These are phyloP conservation scores for Lepiota brunneoincarnata DNA, from an alignment of 768 basidiomycete species.

Conservation along the genomic window DNA sequence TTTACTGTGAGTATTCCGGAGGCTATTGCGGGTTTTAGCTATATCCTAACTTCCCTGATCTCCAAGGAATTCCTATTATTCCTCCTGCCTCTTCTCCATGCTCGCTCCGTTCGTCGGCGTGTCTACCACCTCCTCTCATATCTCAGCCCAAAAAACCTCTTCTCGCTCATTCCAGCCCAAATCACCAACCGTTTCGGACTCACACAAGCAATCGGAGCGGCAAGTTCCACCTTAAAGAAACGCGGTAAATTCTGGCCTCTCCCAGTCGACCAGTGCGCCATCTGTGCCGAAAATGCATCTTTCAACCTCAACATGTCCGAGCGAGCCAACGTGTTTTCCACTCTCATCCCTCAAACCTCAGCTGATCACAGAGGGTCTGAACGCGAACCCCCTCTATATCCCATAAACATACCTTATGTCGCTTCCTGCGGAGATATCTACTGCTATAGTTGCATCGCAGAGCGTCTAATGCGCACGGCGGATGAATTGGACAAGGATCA, in stretches of 20 bases:
- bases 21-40: not conserved
- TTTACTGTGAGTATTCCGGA: slow-evolving; percentile 73
- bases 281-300: slow-evolving; percentile 79
- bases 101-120: slow-evolving; percentile 60
- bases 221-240: slow-evolving; percentile 18
- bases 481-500: slow-evolving; percentile 58
- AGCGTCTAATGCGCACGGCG: slow-evolving; percentile 70
- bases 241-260: slow-evolving; percentile 70
- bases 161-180: slow-evolving; percentile 27
- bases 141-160: slow-evolving; percentile 26
- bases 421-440: slow-evolving; percentile 84
- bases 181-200: slow-evolving; percentile 12
- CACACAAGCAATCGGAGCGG: not conserved
- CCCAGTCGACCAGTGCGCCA: slow-evolving; percentile 78
- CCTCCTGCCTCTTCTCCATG: slow-evolving; percentile 80
- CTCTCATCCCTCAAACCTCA: slow-evolving; percentile 14
- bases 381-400: slow-evolving; percentile 50
- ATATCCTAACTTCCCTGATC: slow-evolving; percentile 4
- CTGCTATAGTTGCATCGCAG: slow-evolving; percentile 92
- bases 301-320: slow-evolving; percentile 57
- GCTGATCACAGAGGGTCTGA: slow-evolving; percentile 23
- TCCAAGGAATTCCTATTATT: slow-evolving; percentile 92
- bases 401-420: slow-evolving; percentile 79
- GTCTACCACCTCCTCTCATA: slow-evolving; percentile 35
- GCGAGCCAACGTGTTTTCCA: slow-evolving; percentile 45